A percentile compares a stretch with the other conserved stretches of the same genome.
Evolutionary conservation across 2,329 filamentous ascomycete species (phyloP).

Genomic region (Botryosphaeria dothidea): DNA sequence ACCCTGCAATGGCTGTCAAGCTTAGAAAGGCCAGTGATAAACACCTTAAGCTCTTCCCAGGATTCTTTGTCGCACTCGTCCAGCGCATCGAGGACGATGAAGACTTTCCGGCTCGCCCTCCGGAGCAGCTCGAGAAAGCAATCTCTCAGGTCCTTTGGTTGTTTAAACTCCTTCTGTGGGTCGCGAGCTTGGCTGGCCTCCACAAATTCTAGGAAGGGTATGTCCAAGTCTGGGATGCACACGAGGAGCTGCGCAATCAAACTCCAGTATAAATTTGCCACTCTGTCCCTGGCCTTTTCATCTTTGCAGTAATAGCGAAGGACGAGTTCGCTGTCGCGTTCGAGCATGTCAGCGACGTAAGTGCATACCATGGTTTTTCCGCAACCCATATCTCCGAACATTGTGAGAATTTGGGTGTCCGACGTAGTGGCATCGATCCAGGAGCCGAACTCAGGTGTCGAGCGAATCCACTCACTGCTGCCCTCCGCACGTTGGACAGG

Average conservation of each 20-base stretch:
- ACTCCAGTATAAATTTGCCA: neutral
- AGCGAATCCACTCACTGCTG: neutral
- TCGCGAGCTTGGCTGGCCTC: no score
- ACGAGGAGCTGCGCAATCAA: constrained; percentile 1
- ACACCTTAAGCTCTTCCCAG: neutral
- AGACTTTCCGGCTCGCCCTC: no score
- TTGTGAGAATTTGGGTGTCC: constrained; percentile 3
- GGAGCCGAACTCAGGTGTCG: neutral
- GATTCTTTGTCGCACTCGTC: neutral
- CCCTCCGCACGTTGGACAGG: neutral
- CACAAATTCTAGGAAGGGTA: no score
- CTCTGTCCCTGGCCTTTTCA: neutral
- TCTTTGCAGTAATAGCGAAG: neutral
- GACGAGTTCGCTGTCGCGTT: neutral
- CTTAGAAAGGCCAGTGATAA: neutral
- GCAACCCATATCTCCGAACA: constrained; percentile 6
- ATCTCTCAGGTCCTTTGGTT: no score
- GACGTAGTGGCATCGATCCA: no score
- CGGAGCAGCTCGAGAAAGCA: no score
- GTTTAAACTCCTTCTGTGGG: no score
- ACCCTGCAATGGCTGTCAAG: neutral
- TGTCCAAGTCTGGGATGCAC: no score
- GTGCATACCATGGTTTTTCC: neutral
- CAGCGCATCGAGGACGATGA: neutral
- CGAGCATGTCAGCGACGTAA: neutral